Conservation (phyloP, 2,329 filamentous ascomycete species). For the Botrytis paeoniae region DNA sequence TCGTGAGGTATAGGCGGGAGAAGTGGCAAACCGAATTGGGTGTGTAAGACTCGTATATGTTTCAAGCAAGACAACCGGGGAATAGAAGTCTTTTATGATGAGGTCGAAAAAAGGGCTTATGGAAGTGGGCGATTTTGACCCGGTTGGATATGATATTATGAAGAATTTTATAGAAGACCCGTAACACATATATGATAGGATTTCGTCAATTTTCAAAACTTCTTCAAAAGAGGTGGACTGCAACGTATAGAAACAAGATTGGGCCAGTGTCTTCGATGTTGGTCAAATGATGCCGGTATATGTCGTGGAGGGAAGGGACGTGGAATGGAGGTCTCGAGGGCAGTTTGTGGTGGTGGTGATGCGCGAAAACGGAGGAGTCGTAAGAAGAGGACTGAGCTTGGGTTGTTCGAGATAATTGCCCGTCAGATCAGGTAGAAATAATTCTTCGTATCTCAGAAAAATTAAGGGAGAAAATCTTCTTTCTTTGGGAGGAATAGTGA, state of each 20-base stretch:
- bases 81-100: constrained; percentile 1
- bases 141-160: not conserved
- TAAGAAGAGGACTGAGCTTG: constrained; percentile 7
- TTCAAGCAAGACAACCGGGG: not conserved
- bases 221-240: not conserved
- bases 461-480: constrained; percentile 2
- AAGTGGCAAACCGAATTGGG: constrained; percentile 1
- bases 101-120: constrained; percentile 1
- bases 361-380: constrained; percentile 6
- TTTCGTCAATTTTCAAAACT: not conserved
- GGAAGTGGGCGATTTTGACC: not conserved
- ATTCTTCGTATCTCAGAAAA: constrained; percentile 12
- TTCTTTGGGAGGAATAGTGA: constrained; percentile 15
- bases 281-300: constrained; percentile 11
- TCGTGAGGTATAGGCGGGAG: not conserved
- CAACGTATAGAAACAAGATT: constrained; percentile 9
- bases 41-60: constrained; percentile 4
- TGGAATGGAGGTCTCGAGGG: constrained; percentile 10
- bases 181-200: constrained; percentile 11
- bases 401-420: constrained; percentile 10
- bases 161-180: constrained; percentile 10
- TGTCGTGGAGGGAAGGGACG: constrained; percentile 11
- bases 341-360: constrained; percentile 4
- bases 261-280: constrained; percentile 7
- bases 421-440: constrained; percentile 9